Base-by-base conservation (phyloP, 2,329 filamentous ascomycete species). In the Fusarium drepaniforme region DNA sequence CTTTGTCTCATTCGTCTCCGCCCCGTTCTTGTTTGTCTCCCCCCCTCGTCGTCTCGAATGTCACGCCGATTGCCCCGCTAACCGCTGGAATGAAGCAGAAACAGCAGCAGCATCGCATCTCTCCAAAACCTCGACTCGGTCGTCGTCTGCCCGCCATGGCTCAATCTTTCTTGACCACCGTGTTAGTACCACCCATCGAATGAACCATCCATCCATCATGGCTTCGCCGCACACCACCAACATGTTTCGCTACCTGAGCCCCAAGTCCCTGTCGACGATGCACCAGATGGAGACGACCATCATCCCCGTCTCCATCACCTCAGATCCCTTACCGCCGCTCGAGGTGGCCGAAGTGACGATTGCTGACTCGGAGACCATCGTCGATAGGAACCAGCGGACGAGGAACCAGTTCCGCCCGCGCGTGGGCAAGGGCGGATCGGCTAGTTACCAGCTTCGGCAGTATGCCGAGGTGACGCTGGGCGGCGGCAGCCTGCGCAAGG, bases 401-500 rank as follows among this genome's bases (percentile, higher is more conserved):
- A 92, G 94, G 84, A 95, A 94, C 80, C 94, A 97, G 77, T 98
- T 98, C 88, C 95, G 96, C 82, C 94, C 96, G 42, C 94, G 96
- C 80, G 93, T 93, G 73, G 93, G 93, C 81, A 97, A 97, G 83
- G 95, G 96, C 68, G 97, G 95, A 64, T 94, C 91, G 78, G 97
- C 89, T 30, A 90, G 88, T 90, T 97, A 97, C 87, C 97, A 98
- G 85, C 88, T 99, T 78, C 93, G 97, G 84, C 97, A 99, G 84
- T 99, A 98, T 88, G 97, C 97, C 63, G 97, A 99, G 84, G 97
- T 97, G 56, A 99, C 97, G 13, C 89, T 99, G 42, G 97, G 97
- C 40, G 97, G 95, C 78, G 97, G 97, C 59, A 98, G 96, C 84
- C 86, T 99, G 85, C 91, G 95, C 80, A 98, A 99, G 87, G 95